These are phyloP conservation scores for Solioccasus polychromus DNA, from an alignment of 768 basidiomycete species.

Conservation along the genomic window DNA sequence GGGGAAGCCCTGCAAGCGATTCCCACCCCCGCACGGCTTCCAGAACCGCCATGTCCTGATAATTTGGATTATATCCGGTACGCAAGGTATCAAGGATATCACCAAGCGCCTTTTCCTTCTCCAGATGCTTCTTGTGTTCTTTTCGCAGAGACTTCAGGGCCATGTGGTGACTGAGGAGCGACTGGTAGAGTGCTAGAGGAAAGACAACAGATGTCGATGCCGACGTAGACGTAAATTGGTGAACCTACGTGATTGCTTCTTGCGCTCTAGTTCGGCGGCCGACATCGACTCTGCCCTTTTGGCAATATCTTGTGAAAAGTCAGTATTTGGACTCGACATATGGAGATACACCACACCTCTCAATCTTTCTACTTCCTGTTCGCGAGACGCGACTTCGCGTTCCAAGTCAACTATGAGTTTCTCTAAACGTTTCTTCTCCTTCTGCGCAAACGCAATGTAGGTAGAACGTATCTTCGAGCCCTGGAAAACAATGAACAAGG, in stretches of 20 bases:
- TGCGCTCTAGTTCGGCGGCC: constrained; percentile 76
- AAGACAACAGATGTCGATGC: constrained; percentile 1
- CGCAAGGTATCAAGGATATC: constrained; percentile 81
- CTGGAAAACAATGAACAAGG: constrained; percentile 35
- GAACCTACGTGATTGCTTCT: constrained; percentile 79
- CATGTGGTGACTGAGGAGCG: constrained; percentile 67
- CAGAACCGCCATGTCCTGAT: constrained; percentile 98
- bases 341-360: constrained; percentile 47
- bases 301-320: constrained; percentile 57
- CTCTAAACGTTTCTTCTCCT: constrained; percentile 86
- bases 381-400: constrained; percentile 57
- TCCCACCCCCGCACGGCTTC: constrained; percentile 97
- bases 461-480: constrained; percentile 89
- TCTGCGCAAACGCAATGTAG: constrained; percentile 84
- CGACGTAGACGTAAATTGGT: not conserved
- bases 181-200: constrained; percentile 70
- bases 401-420: constrained; percentile 49
- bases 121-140: constrained; percentile 68
- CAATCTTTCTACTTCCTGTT: constrained; percentile 71
- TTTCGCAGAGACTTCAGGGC: constrained; percentile 76
- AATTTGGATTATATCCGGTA: constrained; percentile 93
- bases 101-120: constrained; percentile 74
- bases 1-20: constrained; percentile 63
- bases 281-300: constrained; percentile 77
- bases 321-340: not conserved